Evolutionary conservation across 768 basidiomycete genomes (phyloP), one percentile per base, ranked within the genome.

Genomic region (Tylopilus felleus): DNA sequence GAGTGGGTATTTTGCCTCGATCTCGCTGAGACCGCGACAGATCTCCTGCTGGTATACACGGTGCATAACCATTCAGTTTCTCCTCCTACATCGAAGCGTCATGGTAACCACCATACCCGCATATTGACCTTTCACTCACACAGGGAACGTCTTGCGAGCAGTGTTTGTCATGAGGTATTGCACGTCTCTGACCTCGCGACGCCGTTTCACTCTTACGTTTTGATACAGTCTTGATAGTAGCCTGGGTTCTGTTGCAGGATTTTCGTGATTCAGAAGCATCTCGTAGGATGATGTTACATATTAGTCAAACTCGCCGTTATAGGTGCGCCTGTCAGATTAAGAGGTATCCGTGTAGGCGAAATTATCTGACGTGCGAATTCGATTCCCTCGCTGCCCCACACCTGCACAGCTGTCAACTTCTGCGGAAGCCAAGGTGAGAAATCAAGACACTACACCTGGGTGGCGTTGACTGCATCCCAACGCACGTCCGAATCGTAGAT

Each of bases 351-450:
- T 47, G 53, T 28, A 39, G 21, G 52, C 39, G 40, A 44, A 16
- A 19, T 33, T 38, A 25, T 21, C 25, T 23, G 48, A 48, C 56
- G 38, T 66, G 64, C 47, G 56, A 58, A 54, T 36, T 31, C 13
- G 29, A 5, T 49, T 56, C 40, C 47, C 48, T 51, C 39, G 49
- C 29, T 60, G 54, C 60, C 63, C 56, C 62, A 54, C 62, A 60
- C 47, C 39, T 53, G 51, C 56, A 60, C 54, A 55, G 55, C 57
- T 36, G 39, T 35, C 29, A 25, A 21, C n/a, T 53, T 51, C 14
- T 36, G 40, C 36, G 44, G 35, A 48, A 49, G 42, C 28, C 35
- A 17, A 5, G 19, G 27, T 14, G 33, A 50, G 33, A 47, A 23
- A 5, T 29, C 10, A 35, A 38, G 36, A 50, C 23, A 49, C 55